A percentile compares a stretch with the other conserved stretches of the same genome.
phyloP scores from a whole-genome alignment of 139 green algal species.

The Coccomyxa sp. region DNA sequence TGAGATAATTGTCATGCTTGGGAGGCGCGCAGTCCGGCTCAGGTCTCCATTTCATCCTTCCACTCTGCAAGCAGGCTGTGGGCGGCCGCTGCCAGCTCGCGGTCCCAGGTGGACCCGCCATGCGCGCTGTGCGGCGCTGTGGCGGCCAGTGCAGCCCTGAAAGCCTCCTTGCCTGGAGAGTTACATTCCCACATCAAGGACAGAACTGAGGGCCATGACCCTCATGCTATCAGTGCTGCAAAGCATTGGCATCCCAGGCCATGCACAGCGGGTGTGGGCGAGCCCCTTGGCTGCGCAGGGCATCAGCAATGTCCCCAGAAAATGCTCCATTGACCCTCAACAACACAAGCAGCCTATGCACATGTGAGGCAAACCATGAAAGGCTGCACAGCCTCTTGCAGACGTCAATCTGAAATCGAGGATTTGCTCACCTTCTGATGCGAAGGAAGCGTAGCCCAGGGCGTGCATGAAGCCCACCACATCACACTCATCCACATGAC shows the following conservation, averaged over 20 bases:
- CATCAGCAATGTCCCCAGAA: neutral
- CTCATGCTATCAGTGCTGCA: neutral
- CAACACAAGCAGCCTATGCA: neutral
- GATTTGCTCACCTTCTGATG: too few relatives aligned
- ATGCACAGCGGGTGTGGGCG: neutral
- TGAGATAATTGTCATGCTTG: neutral
- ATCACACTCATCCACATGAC: neutral
- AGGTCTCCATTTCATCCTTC: neutral
- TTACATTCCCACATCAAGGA: neutral
- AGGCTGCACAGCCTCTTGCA: neutral
- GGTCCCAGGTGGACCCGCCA: neutral
- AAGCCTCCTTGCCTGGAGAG: neutral
- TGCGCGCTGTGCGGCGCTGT: neutral
- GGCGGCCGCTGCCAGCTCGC: constrained; percentile 8
- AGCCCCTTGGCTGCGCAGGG: neutral
- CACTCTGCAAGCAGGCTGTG: constrained; percentile 6
- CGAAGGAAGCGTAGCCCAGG: too few relatives aligned
- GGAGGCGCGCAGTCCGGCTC: neutral
- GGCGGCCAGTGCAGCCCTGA: neutral
- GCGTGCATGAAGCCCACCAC: constrained; percentile 5
- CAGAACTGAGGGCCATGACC: neutral
- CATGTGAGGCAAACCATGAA: neutral
- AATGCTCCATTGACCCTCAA: neutral
- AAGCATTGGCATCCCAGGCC: too few relatives aligned
- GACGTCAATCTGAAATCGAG: too few relatives aligned